Base-by-base conservation (phyloP, 2,329 filamentous ascomycete species). In the Akanthomyces uredinophilus region DNA sequence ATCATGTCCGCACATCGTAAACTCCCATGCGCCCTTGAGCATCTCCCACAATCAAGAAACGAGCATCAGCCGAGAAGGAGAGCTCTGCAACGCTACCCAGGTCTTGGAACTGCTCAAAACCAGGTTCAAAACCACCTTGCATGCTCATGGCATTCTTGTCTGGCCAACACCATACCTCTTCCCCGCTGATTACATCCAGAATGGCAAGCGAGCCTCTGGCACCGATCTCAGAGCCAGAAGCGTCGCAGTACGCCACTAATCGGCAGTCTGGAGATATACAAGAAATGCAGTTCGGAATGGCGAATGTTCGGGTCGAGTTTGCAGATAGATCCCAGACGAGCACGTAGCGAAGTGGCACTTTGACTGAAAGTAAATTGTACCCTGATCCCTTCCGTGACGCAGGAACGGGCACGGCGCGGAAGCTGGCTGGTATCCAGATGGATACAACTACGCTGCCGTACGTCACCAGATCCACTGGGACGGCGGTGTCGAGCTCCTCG, bases 201-300 rank as follows among this genome's bases (percentile, higher is more conserved):
- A 78, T 69, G 29, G 71, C 72, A 6, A 78, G 59, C 22, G 66
- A 70, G 5, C 74, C 74, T 16, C 74, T 64, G 1, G 70, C 70
- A 10, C 73, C 72, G 14, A 70, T 68, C 4, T 69, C 71, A 1
- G 71, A 69, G 8, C 72, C 73, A 18, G 68, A 69, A 1, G 72
- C 68, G 51, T 77, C 70, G 65, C 75, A 77, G 64, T 77, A 78
- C 0, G 75, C 75, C 22, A 78, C 72, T 47, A 72, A 75, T 6
- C 75, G 71, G 58, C 76, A 78, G 65, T 78, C 75, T 0, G 75
- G 75, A 5, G 74, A 77, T 46, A 78, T 68, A 62, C 75, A 77
- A 2, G 73, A 70, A 3, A 68, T 68, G 27, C 72, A 71, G 47
- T 77, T 76, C 10, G 76, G 76, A 47, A 78, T 77, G n/a, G 68